Conservation (phyloP, 2,329 filamentous ascomycete species). For the Helotiales sp. region DNA sequence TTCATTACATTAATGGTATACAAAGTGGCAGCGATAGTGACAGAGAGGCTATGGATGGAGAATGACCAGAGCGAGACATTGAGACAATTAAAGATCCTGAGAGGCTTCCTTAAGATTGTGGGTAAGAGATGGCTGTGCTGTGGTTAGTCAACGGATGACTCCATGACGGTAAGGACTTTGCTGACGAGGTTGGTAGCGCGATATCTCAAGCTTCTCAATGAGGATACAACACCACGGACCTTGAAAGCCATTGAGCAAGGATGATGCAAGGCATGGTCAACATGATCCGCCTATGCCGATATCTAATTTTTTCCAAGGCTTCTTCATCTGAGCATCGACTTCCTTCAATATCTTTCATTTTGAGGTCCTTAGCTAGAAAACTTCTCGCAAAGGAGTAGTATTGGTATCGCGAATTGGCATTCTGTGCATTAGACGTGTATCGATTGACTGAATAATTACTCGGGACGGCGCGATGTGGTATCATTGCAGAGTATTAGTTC, state of each 20-base stretch:
- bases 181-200: constrained; percentile 15
- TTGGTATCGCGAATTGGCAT: background rate
- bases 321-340: background rate
- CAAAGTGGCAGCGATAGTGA: constrained; percentile 21
- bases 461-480: background rate
- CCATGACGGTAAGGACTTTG: background rate
- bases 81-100: constrained; percentile 16
- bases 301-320: background rate
- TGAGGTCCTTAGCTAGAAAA: no score
- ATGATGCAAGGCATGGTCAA: background rate
- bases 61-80: constrained; percentile 7
- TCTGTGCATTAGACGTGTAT: background rate
- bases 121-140: constrained; percentile 21
- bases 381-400: no score
- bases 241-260: constrained; percentile 15
- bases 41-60: constrained; percentile 15
- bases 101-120: constrained; percentile 17
- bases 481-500: background rate
- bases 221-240: constrained; percentile 27
- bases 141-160: constrained; percentile 16
- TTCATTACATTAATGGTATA: constrained; percentile 20
- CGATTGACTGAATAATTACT: background rate
- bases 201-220: constrained; percentile 24
- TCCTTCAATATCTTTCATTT: background rate
- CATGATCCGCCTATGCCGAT: background rate